Conservation (phyloP, 208 protist genomes). For the Lotmaria passim region DNA sequence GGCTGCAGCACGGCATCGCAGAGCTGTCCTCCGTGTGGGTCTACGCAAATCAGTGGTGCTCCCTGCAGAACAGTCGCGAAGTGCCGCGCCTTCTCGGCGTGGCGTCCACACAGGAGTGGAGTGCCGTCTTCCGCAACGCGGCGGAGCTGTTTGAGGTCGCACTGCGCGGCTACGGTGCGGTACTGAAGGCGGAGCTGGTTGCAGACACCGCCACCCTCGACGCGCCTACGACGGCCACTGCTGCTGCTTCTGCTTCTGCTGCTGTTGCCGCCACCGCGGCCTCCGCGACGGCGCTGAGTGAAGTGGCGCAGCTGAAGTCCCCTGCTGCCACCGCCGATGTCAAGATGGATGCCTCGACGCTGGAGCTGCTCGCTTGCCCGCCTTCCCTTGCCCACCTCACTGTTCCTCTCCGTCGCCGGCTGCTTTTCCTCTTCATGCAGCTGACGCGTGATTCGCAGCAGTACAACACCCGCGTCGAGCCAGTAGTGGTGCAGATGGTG, state of each 20-base stretch:
- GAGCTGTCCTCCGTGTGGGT: conserved; percentile 67
- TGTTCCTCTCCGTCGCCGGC: conserved; percentile 18
- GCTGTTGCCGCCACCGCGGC: not conserved
- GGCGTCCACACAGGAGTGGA: conserved; percentile 18
- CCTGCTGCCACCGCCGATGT: not conserved
- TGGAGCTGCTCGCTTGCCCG: conserved; percentile 19
- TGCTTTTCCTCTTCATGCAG: conserved; percentile 51
- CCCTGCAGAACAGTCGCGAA: conserved; percentile 13
- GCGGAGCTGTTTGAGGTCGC: conserved; percentile 32
- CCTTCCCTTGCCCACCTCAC: conserved; percentile 23
- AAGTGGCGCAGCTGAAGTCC: conserved; percentile 15
- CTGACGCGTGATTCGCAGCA: conserved; percentile 50
- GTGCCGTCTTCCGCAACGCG: conserved; percentile 21
- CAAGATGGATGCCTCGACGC: conserved; percentile 2
- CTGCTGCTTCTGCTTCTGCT: not conserved
- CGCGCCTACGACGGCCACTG: not conserved
- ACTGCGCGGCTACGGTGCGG: conserved; percentile 35
- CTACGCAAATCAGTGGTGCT: conserved; percentile 54
- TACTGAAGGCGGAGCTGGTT: conserved; percentile 48
- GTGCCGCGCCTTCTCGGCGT: conserved; percentile 23
- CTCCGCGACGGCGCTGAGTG: conserved; percentile 1
- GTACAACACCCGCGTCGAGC: conserved; percentile 61
- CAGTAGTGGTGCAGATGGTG: conserved; percentile 39
- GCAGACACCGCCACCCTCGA: conserved; percentile 38
- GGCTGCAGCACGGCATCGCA: conserved; percentile 39